These are phyloP conservation scores for Sarocladium strictum DNA, from an alignment of 2,329 filamentous ascomycete genomes.

Conservation along the genomic window DNA sequence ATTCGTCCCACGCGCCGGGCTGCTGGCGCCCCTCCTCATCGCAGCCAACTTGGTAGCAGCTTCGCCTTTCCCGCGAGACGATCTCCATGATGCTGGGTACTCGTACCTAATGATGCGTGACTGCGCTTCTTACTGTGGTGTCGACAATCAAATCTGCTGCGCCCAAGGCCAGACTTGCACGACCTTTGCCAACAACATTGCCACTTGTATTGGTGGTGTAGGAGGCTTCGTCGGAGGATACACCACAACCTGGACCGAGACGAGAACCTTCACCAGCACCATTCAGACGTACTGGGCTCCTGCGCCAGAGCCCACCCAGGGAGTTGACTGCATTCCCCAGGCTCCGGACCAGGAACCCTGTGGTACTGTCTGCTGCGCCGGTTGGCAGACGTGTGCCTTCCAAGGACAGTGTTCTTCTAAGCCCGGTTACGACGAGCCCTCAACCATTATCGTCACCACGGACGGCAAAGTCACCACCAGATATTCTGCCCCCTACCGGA, in stretches of 20 bases:
- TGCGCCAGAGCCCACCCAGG: conserved; percentile 36
- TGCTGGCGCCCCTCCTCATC: conserved; percentile 22
- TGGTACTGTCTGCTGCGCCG: conserved; percentile 64
- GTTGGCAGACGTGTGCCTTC: conserved; percentile 60
- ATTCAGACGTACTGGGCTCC: conserved; percentile 43
- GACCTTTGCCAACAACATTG: conserved; percentile 40
- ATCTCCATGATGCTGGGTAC: conserved; percentile 40
- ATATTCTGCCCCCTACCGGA: conserved; percentile 46
- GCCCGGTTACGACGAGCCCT: conserved; percentile 37
- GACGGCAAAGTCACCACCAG: conserved; percentile 47
- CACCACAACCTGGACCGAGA: conserved; percentile 57
- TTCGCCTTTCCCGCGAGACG: conserved; percentile 44
- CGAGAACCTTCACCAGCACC: conserved; percentile 54
- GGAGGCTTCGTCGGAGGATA: conserved; percentile 29
- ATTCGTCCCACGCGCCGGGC: conserved; percentile 12
- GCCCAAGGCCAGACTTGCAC: conserved; percentile 41
- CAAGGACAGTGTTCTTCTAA: conserved; percentile 53
- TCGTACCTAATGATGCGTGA: conserved; percentile 43
- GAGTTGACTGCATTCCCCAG: conserved; percentile 43
- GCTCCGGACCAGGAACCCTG: conserved; percentile 55
- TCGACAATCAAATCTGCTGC: conserved; percentile 51
- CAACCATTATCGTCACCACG: conserved; percentile 38
- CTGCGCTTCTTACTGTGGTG: conserved; percentile 49
- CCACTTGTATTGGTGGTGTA: conserved; percentile 38
- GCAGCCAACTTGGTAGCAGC: conserved; percentile 30